Evolutionary conservation across 2,329 filamentous ascomycete species (phyloP).

Genomic region (Diaporthe vaccinii): DNA sequence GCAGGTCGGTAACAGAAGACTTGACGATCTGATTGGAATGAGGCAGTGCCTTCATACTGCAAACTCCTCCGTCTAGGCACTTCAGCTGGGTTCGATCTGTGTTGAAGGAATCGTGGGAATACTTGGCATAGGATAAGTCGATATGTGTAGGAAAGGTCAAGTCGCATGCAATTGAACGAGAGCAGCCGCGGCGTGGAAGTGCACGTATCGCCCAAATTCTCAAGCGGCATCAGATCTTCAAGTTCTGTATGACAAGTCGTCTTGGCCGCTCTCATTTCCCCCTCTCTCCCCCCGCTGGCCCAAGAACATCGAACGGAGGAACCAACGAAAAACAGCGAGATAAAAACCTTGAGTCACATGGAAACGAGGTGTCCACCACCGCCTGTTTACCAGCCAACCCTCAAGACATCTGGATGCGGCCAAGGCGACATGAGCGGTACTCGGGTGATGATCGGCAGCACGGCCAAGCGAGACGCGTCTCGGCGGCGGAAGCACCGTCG

Average conservation of each 20-base stretch:
- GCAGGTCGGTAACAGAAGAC: not conserved
- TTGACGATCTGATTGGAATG: not conserved
- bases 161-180: not conserved
- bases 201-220: not conserved
- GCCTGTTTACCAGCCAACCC: not conserved
- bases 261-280: not conserved
- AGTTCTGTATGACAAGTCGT: not conserved
- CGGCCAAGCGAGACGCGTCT: constrained; percentile 18
- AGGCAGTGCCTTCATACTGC: not conserved
- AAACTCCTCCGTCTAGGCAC: not conserved
- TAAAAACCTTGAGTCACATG: not conserved
- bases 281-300: not conserved
- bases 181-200: too few species aligned
- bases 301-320: not conserved
- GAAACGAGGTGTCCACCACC: too few species aligned
- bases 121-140: not conserved
- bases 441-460: constrained; percentile 22
- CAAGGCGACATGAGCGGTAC: not conserved
- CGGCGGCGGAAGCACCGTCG: constrained; percentile 5
- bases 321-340: not conserved
- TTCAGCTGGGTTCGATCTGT: not conserved
- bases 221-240: not conserved
- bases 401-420: not conserved
- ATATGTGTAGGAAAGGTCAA: not conserved
- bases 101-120: constrained; percentile 1